Conservation (phyloP, 768 basidiomycete species). For the Lentinula aciculospora region DNA sequence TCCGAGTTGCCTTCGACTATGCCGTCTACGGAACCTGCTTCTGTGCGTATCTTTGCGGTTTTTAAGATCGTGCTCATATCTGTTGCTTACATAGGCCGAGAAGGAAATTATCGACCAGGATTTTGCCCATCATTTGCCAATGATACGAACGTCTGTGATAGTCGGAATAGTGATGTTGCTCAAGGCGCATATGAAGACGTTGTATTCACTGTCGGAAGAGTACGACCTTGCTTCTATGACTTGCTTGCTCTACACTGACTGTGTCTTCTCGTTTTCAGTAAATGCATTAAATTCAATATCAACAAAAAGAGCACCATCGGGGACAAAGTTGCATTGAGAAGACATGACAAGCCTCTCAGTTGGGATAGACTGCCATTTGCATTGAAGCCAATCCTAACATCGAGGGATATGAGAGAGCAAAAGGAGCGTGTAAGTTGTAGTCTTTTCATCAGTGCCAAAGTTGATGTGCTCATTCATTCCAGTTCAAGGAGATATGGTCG, state of each 20-base stretch:
- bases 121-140: slow-evolving; percentile 18
- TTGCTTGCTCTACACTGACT: background rate
- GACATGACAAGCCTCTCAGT: slow-evolving; percentile 54
- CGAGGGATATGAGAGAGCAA: slow-evolving; percentile 58
- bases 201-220: slow-evolving; percentile 92
- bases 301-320: slow-evolving; percentile 90
- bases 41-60: background rate
- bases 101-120: background rate
- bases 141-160: slow-evolving; percentile 67
- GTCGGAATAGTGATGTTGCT: slow-evolving; percentile 84
- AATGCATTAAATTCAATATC: slow-evolving; percentile 82
- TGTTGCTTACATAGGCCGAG: background rate
- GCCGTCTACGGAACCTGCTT: background rate
- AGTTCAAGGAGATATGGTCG: slow-evolving; percentile 80
- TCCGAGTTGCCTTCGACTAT: slow-evolving; percentile 36
- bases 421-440: slow-evolving; percentile 51
- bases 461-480: slow-evolving; percentile 4
- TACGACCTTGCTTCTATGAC: slow-evolving; percentile 30
- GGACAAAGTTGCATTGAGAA: slow-evolving; percentile 70
- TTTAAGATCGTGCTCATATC: background rate
- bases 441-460: background rate
- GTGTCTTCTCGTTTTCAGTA: slow-evolving; percentile 39
- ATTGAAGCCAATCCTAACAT: slow-evolving; percentile 48
- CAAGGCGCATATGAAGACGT: slow-evolving; percentile 75
- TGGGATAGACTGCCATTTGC: slow-evolving; percentile 77